Base-by-base conservation (phyloP, 768 basidiomycete genomes). In the Leucocoprinus sp. region DNA sequence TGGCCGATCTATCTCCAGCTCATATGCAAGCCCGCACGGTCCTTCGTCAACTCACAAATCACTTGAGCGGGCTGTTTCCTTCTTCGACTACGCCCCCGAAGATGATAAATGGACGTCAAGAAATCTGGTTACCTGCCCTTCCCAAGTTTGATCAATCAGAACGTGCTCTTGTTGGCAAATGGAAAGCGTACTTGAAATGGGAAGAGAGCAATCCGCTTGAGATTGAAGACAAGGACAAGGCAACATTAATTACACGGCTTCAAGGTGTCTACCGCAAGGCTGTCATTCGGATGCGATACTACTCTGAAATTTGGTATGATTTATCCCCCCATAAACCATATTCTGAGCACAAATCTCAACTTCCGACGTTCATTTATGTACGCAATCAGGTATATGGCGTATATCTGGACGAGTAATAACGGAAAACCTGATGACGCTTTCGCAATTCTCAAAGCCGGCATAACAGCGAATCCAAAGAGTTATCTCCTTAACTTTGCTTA, bases 1-100 rank as follows among this genome's bases (percentile, higher is more conserved):
- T 97, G 68, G 72, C 79, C 45, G 93, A 97, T 63, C 74, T 90
- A n/a, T 87, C 88, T 2, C 88, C 92, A 5, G 78, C 84, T 2
- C 86, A 97, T 60, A 93, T 97, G 88, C 93, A 95, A 57, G 95
- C 96, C 0, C 82, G 93, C 11, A 84, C 87, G 0, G 83, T 85
- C 1, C 76, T 93, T 23, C 85, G 88, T 45, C 85, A 92, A 55
- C 69, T 99, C 15, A 67, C 76, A 22, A 76, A 80, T 45, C 78
- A 84, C 51, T 73, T 89, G 34, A 75, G 73, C 8, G 69, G 74
- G 0, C 67, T 96, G 9, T 80, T 80, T 53, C 52, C 48, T 21
- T 51, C 39, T 28, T 42, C 54, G 21, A 64, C 5, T 67, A 22
- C 45, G 18, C 29, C 37, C 4, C 18, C 46, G 26, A 42, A 41